phyloP scores from a whole-genome alignment of 2,329 filamentous ascomycete genomes.

The Lojkania enalia region DNA sequence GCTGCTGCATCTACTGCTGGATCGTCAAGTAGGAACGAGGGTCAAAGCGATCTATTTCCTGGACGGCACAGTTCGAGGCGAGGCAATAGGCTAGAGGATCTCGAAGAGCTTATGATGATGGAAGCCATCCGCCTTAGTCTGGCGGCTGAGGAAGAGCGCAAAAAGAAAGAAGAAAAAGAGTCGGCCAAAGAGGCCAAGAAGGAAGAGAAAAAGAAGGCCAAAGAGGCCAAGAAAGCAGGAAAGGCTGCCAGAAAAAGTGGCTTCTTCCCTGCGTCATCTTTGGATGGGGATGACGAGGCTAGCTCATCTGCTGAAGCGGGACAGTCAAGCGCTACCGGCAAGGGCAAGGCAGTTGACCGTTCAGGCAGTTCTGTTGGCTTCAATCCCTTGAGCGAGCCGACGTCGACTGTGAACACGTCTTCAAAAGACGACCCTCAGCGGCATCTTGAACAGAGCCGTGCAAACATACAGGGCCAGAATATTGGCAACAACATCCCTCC shows the following conservation, averaged over 20 bases:
- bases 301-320: constrained; percentile 31
- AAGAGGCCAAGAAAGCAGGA: constrained; percentile 66
- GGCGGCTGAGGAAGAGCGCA: constrained; percentile 91
- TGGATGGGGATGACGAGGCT: constrained; percentile 50
- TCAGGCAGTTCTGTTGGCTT: constrained; percentile 44
- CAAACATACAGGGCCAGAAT: constrained; percentile 43
- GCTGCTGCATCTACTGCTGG: constrained; percentile 25
- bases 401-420: constrained; percentile 46
- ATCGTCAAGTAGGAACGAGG: constrained; percentile 38
- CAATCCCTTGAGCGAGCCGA: constrained; percentile 49
- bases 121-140: constrained; percentile 90
- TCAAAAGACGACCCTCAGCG: constrained; percentile 47
- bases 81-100: constrained; percentile 72
- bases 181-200: constrained; percentile 81
- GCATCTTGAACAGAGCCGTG: constrained; percentile 52
- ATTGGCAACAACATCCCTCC: constrained; percentile 47
- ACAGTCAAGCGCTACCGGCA: constrained; percentile 43
- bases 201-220: constrained; percentile 74
- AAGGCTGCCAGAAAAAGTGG: constrained; percentile 68
- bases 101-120: constrained; percentile 98
- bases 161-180: constrained; percentile 81
- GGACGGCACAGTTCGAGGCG: constrained; percentile 58
- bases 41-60: constrained; percentile 41
- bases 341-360: constrained; percentile 53
- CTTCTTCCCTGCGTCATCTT: constrained; percentile 57